Conservation (phyloP, 495 filamentous ascomycete genomes). For the Glonium stellatum region DNA sequence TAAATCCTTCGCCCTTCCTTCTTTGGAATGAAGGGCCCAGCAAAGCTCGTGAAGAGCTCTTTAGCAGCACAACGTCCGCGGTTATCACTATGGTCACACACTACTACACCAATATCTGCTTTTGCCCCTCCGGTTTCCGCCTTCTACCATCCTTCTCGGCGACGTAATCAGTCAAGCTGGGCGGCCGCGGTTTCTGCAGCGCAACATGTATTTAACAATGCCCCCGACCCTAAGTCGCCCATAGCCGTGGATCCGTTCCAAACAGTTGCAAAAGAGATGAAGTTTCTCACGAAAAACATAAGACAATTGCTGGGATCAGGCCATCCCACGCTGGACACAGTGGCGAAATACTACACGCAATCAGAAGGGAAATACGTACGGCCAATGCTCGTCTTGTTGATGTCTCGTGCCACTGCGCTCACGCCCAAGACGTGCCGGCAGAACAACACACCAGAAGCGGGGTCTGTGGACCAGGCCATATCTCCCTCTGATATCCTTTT, state of each 20-base stretch:
- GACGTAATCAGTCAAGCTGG: slow-evolving; percentile 47
- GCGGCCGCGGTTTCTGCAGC: slow-evolving; percentile 71
- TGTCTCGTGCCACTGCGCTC: slow-evolving; percentile 84
- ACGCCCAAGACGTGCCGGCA: slow-evolving; percentile 56
- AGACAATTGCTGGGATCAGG: slow-evolving; percentile 81
- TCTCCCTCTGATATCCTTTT: slow-evolving; percentile 66
- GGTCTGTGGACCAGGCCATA: slow-evolving; percentile 64
- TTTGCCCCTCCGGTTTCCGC: slow-evolving; percentile 4
- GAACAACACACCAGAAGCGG: slow-evolving; percentile 11
- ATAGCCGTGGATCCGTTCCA: slow-evolving; percentile 40
- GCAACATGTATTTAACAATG: slow-evolving; percentile 61
- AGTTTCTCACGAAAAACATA: slow-evolving; percentile 85
- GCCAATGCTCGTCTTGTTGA: slow-evolving; percentile 86
- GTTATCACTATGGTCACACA: slow-evolving; percentile 4
- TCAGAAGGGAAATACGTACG: slow-evolving; percentile 95
- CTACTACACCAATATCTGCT: background rate
- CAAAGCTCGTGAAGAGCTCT: slow-evolving; percentile 22
- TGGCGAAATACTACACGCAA: slow-evolving; percentile 97
- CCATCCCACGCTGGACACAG: slow-evolving; percentile 86
- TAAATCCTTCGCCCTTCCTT: background rate
- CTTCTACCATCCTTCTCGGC: slow-evolving; percentile 30
- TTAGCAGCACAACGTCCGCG: background rate
- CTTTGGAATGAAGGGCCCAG: slow-evolving; percentile 18
- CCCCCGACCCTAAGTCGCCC: slow-evolving; percentile 33
- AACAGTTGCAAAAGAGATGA: slow-evolving; percentile 90